These are phyloP conservation scores for Botrytis squamosa DNA, from an alignment of 2,329 filamentous ascomycete species.

Conservation along the genomic window DNA sequence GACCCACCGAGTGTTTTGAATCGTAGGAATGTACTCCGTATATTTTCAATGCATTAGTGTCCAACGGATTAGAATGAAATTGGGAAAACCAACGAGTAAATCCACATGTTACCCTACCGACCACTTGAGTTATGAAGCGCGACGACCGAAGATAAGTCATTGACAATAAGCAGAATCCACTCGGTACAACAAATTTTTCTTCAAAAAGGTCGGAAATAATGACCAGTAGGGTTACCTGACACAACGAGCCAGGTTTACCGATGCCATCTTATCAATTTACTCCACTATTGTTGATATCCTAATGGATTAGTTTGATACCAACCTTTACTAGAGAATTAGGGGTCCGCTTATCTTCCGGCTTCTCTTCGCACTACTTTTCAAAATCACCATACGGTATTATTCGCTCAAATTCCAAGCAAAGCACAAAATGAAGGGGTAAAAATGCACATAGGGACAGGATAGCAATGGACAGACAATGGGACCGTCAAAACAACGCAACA, in stretches of 20 bases:
- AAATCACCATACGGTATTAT: neutral
- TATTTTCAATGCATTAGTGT: conserved; percentile 18
- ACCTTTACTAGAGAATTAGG: conserved; percentile 4
- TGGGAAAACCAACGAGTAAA: conserved; percentile 9
- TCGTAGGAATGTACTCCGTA: conserved; percentile 1
- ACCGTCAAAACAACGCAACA: neutral
- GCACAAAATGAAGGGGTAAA: neutral
- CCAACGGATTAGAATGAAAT: conserved; percentile 11
- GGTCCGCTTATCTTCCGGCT: conserved; percentile 24
- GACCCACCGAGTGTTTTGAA: conserved; percentile 21
- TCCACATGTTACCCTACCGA: conserved; percentile 14
- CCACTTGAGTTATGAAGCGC: neutral
- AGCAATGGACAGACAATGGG: neutral
- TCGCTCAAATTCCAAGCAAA: conserved; percentile 1
- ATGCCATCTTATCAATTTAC: conserved; percentile 20
- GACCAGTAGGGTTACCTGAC: neutral
- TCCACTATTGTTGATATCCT: conserved; percentile 4
- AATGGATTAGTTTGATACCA: neutral
- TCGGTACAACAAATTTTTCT: neutral
- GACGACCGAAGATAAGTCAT: conserved; percentile 18
- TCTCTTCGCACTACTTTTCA: conserved; percentile 8
- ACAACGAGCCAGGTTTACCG: conserved; percentile 7
- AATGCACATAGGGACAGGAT: neutral
- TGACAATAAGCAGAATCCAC: conserved; percentile 15
- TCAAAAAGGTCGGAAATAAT: neutral